phyloP scores from a whole-genome alignment of 805 yeast genomes.

The Metschnikowia dekortorum region DNA sequence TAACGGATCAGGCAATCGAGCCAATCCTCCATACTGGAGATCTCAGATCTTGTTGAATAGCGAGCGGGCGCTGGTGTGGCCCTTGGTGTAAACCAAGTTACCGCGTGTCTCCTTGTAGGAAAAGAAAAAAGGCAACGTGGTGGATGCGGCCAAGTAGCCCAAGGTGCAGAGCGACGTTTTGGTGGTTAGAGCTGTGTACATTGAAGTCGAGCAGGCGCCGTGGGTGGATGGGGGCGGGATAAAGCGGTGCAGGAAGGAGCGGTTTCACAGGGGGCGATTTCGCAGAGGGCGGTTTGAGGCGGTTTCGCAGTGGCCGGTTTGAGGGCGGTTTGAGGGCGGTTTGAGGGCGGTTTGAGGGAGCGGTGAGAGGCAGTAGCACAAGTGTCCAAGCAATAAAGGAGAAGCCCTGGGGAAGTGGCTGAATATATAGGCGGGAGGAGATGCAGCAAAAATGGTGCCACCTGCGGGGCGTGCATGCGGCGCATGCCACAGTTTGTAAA shows the following conservation, averaged over 20 bases:
- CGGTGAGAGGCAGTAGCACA: not conserved
- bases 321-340: too few relatives aligned
- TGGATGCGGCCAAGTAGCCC: conserved; percentile 36
- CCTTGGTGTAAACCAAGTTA: conserved; percentile 25
- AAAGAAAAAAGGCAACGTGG: conserved; percentile 37
- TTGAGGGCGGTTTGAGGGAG: not conserved
- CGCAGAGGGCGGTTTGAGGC: too few relatives aligned
- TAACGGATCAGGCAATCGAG: too few relatives aligned
- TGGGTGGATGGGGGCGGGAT: too few relatives aligned
- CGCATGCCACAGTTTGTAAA: conserved; percentile 1
- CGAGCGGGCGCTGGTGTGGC: conserved; percentile 32
- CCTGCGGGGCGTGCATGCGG: not conserved
- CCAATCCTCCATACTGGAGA: not conserved
- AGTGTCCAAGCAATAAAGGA: not conserved
- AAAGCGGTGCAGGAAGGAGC: too few relatives aligned
- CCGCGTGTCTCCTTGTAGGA: conserved; percentile 35
- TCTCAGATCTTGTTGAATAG: conserved; percentile 31
- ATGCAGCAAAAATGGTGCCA: conserved; percentile 5
- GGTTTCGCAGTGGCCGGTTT: too few relatives aligned
- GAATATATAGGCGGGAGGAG: conserved; percentile 5
- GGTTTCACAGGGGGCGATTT: too few relatives aligned
- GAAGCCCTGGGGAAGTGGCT: not conserved
- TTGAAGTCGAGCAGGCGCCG: not conserved
- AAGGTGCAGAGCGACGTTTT: conserved; percentile 31
- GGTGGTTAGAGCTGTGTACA: conserved; percentile 21